These are phyloP conservation scores for Candida peoriensis DNA, from an alignment of 805 yeast species.

Conservation along the genomic window DNA sequence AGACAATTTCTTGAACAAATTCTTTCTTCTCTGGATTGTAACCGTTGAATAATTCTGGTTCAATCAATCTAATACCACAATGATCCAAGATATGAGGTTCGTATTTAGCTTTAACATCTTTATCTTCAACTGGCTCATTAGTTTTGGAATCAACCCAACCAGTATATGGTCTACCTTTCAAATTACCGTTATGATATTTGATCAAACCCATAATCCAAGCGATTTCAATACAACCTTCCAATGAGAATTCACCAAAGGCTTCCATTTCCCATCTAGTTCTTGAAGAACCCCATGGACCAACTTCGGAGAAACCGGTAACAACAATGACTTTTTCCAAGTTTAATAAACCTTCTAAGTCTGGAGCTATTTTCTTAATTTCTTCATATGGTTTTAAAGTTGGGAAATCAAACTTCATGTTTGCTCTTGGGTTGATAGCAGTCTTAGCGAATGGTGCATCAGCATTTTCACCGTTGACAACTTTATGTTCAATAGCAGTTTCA, in stretches of 20 bases:
- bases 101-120: constrained; percentile 86
- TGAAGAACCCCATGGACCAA: constrained; percentile 99
- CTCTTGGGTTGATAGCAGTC: constrained; percentile 83
- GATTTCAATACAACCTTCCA: constrained; percentile 98
- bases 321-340: constrained; percentile 91
- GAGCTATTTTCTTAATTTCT: constrained; percentile 61
- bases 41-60: constrained; percentile 90
- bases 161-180: constrained; percentile 85
- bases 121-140: constrained; percentile 88
- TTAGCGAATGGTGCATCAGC: constrained; percentile 83
- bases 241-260: constrained; percentile 86
- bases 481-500: constrained; percentile 82
- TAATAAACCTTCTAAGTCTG: constrained; percentile 82
- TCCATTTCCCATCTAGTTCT: constrained; percentile 99
- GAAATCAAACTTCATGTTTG: constrained; percentile 91
- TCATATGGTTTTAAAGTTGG: constrained; percentile 78
- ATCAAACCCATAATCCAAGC: constrained; percentile 99
- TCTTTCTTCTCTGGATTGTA: constrained; percentile 94
- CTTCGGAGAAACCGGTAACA: constrained; percentile 97
- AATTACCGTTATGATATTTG: constrained; percentile 87
- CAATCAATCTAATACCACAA: constrained; percentile 94
- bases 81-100: constrained; percentile 87
- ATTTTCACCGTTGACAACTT: constrained; percentile 77
- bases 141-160: constrained; percentile 99
- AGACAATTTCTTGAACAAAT: constrained; percentile 90